Conservation (phyloP, 306 rosid genomes). For the Gastrolobium villosum region DNA sequence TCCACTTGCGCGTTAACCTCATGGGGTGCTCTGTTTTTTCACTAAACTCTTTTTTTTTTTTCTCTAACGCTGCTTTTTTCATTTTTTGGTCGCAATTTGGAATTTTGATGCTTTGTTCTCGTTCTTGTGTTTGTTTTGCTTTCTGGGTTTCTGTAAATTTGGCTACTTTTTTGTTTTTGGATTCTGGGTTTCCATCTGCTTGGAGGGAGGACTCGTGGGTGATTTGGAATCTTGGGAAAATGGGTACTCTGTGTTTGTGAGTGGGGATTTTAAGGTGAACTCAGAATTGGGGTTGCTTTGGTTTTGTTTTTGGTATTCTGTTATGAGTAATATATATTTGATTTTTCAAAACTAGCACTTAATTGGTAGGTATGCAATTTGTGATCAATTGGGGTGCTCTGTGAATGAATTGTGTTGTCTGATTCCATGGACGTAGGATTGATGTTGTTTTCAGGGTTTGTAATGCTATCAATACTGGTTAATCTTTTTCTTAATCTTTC, state of each 20-base stretch:
- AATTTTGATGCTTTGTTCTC: slow-evolving; percentile 17
- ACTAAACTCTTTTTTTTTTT: not conserved
- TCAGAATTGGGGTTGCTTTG: slow-evolving; percentile 1
- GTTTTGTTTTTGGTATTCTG: slow-evolving; percentile 26
- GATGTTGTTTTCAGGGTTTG: slow-evolving; percentile 3
- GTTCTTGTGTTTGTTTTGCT: slow-evolving; percentile 18
- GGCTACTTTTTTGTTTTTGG: slow-evolving; percentile 3
- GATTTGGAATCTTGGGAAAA: not conserved
- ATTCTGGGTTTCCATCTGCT: slow-evolving; percentile 35
- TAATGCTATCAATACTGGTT: slow-evolving; percentile 14
- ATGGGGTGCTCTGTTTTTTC: slow-evolving; percentile 74
- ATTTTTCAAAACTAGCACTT: not conserved
- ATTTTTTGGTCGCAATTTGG: not conserved
- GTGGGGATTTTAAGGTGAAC: slow-evolving; percentile 8
- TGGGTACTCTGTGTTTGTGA: slow-evolving; percentile 27
- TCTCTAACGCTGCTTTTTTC: not conserved
- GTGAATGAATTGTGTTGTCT: not conserved
- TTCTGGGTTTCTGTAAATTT: slow-evolving; percentile 32
- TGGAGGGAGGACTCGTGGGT: not conserved
- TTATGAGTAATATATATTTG: not conserved
- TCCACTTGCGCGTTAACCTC: slow-evolving; percentile 87
- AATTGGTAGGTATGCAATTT: slow-evolving; percentile 15
- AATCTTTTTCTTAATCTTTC: slow-evolving; percentile 18
- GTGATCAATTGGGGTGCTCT: slow-evolving; percentile 15
- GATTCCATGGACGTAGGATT: not conserved